These are phyloP conservation scores for Lantana camara DNA, from an alignment of 257 asterid genomes.

Conservation along the genomic window DNA sequence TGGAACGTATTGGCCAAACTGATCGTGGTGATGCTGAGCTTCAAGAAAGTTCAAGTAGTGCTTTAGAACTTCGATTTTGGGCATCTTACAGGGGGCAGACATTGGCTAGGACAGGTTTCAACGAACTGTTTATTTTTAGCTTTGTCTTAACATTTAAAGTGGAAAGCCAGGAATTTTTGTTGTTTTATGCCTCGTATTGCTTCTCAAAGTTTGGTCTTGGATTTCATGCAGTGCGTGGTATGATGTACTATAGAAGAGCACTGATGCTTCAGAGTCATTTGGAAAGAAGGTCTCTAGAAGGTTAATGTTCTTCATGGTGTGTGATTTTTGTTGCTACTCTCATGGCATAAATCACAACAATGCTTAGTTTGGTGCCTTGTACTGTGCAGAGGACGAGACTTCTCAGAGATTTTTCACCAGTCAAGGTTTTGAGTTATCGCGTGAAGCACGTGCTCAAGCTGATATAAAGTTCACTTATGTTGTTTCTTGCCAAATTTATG, in stretches of 20 bases:
- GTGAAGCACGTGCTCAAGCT: slow-evolving; percentile 95
- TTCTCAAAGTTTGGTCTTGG: slow-evolving; percentile 22
- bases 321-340: not conserved
- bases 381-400: slow-evolving; percentile 53
- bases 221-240: slow-evolving; percentile 81
- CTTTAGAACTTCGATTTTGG: slow-evolving; percentile 97
- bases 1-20: slow-evolving; percentile 84
- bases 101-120: slow-evolving; percentile 89
- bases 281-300: slow-evolving; percentile 83
- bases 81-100: slow-evolving; percentile 99
- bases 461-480: slow-evolving; percentile 94
- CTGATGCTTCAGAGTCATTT: slow-evolving; percentile 91
- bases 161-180: not conserved
- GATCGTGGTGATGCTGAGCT: slow-evolving; percentile 78
- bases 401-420: slow-evolving; percentile 54
- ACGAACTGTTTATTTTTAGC: slow-evolving; percentile 6
- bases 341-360: slow-evolving; percentile 14
- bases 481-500: slow-evolving; percentile 96
- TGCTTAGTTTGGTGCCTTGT: slow-evolving; percentile 30
- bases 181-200: not conserved
- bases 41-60: slow-evolving; percentile 69
- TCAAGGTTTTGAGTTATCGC: slow-evolving; percentile 84
- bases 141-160: slow-evolving; percentile 18
- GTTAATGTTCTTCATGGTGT: slow-evolving; percentile 38
- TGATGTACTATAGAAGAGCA: slow-evolving; percentile 99